Conservation (phyloP, 306 rosid genomes). For the Vigna nakashimae region DNA sequence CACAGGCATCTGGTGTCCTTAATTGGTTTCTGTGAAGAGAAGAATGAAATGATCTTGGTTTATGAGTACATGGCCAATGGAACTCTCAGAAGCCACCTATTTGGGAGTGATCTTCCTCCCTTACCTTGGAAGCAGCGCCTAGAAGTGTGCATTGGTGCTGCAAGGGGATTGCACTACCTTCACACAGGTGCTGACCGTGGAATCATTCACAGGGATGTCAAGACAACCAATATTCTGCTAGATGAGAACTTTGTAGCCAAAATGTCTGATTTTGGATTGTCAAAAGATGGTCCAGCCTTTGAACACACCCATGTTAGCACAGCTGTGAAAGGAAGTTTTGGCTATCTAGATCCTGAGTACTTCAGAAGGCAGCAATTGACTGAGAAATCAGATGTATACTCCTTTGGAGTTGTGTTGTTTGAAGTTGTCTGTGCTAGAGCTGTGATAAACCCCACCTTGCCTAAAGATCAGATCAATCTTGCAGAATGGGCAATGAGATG, state of each 20-base stretch:
- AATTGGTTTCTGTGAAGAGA: constrained; percentile 94
- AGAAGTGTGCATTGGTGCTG: constrained; percentile 92
- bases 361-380: constrained; percentile 91
- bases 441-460: constrained; percentile 90
- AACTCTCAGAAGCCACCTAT: constrained; percentile 91
- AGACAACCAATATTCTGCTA: constrained; percentile 89
- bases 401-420: constrained; percentile 89
- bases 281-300: constrained; percentile 87
- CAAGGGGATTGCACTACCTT: constrained; percentile 95
- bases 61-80: constrained; percentile 97
- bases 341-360: constrained; percentile 95
- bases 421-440: constrained; percentile 94
- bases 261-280: constrained; percentile 94
- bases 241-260: constrained; percentile 89
- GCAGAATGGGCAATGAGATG: constrained; percentile 99
- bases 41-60: constrained; percentile 93
- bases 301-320: constrained; percentile 97
- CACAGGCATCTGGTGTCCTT: constrained; percentile 92
- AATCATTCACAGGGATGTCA: constrained; percentile 93
- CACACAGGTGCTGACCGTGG: constrained; percentile 95
- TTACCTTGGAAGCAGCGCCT: constrained; percentile 86
- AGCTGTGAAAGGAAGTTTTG: constrained; percentile 98
- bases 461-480: constrained; percentile 91
- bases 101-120: constrained; percentile 82
- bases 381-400: constrained; percentile 95